Evolutionary conservation across 192 early-diverging fungal species (phyloP).

Genomic region (Backusella luteola): DNA sequence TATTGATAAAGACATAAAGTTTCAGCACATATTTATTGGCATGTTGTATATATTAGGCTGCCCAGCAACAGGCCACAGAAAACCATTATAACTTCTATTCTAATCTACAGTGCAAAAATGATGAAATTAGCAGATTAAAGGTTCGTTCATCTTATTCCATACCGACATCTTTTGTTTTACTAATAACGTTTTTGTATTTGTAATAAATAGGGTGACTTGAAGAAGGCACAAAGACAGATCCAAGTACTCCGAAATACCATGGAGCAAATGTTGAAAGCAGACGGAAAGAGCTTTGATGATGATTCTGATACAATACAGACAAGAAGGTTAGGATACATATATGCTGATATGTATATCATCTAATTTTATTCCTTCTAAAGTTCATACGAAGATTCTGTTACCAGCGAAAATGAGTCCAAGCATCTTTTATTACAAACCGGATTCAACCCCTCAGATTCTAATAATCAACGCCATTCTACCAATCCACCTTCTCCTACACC

Average conservation of each 20-base stretch:
- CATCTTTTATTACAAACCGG: constrained; percentile 7
- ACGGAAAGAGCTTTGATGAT: constrained; percentile 4
- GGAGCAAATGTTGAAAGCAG: constrained; percentile 18
- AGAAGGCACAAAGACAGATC: constrained; percentile 9
- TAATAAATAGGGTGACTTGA: constrained; percentile 1
- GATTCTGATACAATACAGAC: neutral
- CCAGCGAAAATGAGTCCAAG: neutral
- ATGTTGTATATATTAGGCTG: neutral
- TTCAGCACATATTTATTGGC: neutral
- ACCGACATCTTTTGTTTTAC: neutral
- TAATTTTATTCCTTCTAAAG: neutral
- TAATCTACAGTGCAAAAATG: neutral
- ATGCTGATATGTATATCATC: neutral
- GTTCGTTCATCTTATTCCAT: neutral
- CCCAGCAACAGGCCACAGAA: constrained; percentile 4
- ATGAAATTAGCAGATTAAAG: constrained; percentile 8
- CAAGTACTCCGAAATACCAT: constrained; percentile 13
- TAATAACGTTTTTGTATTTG: neutral
- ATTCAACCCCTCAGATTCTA: neutral
- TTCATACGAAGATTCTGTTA: neutral
- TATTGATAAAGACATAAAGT: neutral
- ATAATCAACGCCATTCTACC: neutral
- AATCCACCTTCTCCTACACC: constrained; percentile 15
- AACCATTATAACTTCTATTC: neutral
- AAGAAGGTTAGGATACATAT: neutral